phyloP scores from a whole-genome alignment of 352 stramenopile genomes.

The Pythium insidiosum region DNA sequence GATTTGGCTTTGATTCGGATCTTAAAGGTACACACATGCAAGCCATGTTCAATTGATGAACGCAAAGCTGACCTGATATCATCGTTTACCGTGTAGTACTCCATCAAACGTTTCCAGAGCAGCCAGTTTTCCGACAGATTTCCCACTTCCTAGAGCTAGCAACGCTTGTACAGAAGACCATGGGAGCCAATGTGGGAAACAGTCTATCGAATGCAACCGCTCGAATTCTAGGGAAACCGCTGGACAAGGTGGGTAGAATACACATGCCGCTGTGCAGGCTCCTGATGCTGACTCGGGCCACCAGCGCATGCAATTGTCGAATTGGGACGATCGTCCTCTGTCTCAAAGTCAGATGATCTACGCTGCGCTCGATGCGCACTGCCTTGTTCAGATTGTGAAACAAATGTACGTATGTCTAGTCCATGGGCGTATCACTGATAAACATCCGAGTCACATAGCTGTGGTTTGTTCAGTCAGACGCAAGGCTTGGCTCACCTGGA shows the following conservation, averaged over 20 bases:
- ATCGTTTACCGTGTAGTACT: too few species aligned
- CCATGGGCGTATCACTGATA: too few species aligned
- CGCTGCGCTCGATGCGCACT: conserved; percentile 53
- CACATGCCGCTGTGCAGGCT: background rate
- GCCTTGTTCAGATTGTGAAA: conserved; percentile 42
- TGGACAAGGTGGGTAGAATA: conserved; percentile 45
- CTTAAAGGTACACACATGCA: conserved; percentile 59
- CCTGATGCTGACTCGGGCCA: background rate
- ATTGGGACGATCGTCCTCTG: conserved; percentile 55
- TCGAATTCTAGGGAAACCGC: conserved; percentile 37
- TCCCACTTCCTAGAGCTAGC: conserved; percentile 46
- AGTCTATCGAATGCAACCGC: conserved; percentile 33
- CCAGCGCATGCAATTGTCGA: conserved; percentile 63
- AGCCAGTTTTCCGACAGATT: conserved; percentile 23
- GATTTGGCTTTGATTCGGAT: conserved; percentile 63
- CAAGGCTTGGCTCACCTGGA: too few species aligned
- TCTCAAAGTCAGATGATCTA: conserved; percentile 40
- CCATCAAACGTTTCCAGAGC: conserved; percentile 58
- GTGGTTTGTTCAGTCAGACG: too few species aligned
- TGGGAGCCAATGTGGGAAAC: conserved; percentile 21
- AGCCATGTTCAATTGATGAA: too few species aligned
- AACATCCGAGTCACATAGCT: too few species aligned
- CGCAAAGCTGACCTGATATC: too few species aligned
- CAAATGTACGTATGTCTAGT: conserved; percentile 45
- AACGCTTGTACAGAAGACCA: conserved; percentile 12